A percentile compares a stretch with the other conserved stretches of the same genome.
Conservation (phyloP, 768 basidiomycete genomes). For the Boletus insuetus region DNA sequence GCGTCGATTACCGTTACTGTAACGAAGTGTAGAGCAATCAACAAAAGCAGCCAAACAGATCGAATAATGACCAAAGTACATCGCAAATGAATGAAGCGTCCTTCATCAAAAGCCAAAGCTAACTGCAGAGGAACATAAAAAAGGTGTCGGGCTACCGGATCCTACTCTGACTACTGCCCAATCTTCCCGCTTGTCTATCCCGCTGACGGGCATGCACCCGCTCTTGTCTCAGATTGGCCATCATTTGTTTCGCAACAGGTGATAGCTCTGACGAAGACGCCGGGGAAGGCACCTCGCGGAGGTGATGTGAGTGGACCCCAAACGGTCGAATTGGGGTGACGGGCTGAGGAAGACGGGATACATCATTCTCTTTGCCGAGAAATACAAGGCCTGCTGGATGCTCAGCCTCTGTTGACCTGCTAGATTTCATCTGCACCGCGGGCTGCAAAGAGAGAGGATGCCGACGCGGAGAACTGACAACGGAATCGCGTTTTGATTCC, state of each 20-base stretch:
- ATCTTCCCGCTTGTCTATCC: conserved; percentile 29
- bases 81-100: conserved; percentile 9
- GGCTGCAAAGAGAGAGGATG: conserved; percentile 9
- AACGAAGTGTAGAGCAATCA: background rate
- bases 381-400: too few species aligned
- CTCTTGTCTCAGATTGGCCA: conserved; percentile 57
- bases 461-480: background rate
- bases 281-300: conserved; percentile 49
- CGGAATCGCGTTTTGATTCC: conserved; percentile 11
- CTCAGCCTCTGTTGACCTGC: background rate
- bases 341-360: conserved; percentile 32
- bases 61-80: conserved; percentile 13
- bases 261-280: conserved; percentile 74
- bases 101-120: conserved; percentile 15
- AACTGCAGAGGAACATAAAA: background rate
- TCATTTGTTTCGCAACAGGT: conserved; percentile 62
- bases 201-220: conserved; percentile 32
- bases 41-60: conserved; percentile 7
- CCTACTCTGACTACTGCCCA: conserved; percentile 32
- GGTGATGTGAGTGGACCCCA: conserved; percentile 31
- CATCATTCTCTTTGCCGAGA: conserved; percentile 24
- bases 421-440: background rate
- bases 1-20: too few species aligned
- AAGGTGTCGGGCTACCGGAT: conserved; percentile 17
- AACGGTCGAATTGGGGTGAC: conserved; percentile 47